Evolutionary conservation across 495 filamentous ascomycete species (phyloP), one percentile per base, ranked within the genome.

Genomic region (Hypomontagnella submonticulosa): DNA sequence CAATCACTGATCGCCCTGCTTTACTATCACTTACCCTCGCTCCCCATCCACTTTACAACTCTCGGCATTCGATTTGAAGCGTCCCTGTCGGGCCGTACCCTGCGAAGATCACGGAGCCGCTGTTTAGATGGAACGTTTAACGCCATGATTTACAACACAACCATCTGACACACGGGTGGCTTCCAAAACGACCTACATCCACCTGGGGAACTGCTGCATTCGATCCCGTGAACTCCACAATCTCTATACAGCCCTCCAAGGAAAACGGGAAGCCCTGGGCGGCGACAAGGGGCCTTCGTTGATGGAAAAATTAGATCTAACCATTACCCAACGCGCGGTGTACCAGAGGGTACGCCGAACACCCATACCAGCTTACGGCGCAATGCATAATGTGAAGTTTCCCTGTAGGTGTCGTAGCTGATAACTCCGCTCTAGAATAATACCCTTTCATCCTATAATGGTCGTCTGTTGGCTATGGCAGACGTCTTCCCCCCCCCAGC

Each of bases 81-180:
- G 51, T 57, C 57, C 69, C 62, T 42, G 57, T 58, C 58, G 42
- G 67, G 47, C 54, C 36, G 46, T 61, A 61, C 74, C 71, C 66
- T 73, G 67, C 61, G 72, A 67, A 72, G 70, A 76, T 76, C 69
- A 64, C 62, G 61, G 65, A 71, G 71, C 63, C 46, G 43, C 36
- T 50, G 41, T 76, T 72, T 68, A 74, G 74, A 74, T 72, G 72
- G 56, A 72, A 64, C 66, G 66, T 74, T 69, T 75, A 69, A 75
- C 74, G 76, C 74, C 73, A 76, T 75, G 74, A 75, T 75, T 69
- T 72, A 63, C 71, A 51, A 69, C 71, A 67, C 63, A 44, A 67
- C 68, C 73, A 73, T 71, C 70, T 75, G 67, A 74, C 60, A 73
- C 59, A 53, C 52, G 63, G 57, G 58, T 65, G 51, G 38, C 63